phyloP scores from a whole-genome alignment of 2,329 filamentous ascomycete species.

The Diaporthe citri region DNA sequence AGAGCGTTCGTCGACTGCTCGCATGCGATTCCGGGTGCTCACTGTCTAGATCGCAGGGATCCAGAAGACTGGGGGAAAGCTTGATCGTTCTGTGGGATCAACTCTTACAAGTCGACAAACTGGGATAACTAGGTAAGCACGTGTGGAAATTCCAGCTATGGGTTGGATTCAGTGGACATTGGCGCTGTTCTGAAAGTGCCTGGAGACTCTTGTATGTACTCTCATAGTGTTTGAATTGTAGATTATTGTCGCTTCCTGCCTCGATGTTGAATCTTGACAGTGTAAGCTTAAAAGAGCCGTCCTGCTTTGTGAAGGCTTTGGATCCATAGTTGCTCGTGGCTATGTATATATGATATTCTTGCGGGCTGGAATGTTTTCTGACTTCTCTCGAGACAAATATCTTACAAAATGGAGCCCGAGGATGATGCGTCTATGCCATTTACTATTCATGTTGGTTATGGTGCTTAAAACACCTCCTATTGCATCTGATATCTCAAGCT shows the following conservation, averaged over 20 bases:
- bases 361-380: too few relatives aligned
- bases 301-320: not conserved
- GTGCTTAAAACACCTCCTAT: not conserved
- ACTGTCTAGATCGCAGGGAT: not conserved
- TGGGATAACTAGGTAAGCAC: not conserved
- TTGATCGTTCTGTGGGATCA: not conserved
- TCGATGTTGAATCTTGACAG: too few relatives aligned
- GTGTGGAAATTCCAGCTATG: not conserved
- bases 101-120: not conserved
- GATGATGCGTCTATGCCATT: not conserved
- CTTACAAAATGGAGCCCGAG: not conserved
- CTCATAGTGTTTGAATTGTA: too few relatives aligned
- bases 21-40: not conserved
- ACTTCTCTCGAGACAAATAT: not conserved
- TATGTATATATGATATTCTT: not conserved
- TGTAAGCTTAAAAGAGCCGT: too few relatives aligned
- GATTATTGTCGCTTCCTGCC: too few relatives aligned
- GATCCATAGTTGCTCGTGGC: not conserved
- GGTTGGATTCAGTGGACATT: not conserved
- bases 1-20: not conserved
- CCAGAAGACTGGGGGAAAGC: not conserved
- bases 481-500: not conserved
- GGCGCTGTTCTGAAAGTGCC: too few relatives aligned
- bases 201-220: too few relatives aligned
- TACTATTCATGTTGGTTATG: not conserved